Evolutionary conservation across 2,329 filamentous ascomycete genomes (phyloP), one percentile per base, ranked within the genome.

Genomic region (Fusarium sterilihyphosum): DNA sequence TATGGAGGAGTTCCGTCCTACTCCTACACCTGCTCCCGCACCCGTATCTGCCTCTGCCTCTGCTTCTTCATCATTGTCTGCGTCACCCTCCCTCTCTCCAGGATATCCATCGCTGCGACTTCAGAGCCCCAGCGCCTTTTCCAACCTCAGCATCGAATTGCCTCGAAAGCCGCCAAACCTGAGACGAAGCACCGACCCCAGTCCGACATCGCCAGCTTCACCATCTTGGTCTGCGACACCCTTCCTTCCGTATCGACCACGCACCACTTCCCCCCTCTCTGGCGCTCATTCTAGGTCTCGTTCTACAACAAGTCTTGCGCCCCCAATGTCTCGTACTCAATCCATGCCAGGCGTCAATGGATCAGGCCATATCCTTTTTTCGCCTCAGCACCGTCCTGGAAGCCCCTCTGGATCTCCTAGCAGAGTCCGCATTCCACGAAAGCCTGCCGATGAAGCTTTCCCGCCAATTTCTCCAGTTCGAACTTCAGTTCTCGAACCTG

Each of bases 1-100:
- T 73, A 90, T 92, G 87, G 90, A 92, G 85, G 89, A 89, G 80
- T 92, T 92, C 79, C 88, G 86, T 71, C 83, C 89, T 62, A 87
- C 88, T 60, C 89, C 89, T 73, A 83, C 90, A 44, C 88, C 89
- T 74, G 83, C 90, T 46, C 88, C 89, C 29, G 83, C 90, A 47
- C 88, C 89, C 41, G 68, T 68, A 37, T 71, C 65, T 41, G 65
- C 73, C 12, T 65, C 68, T 38, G 33, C 50, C 31, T 73, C 63
- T 41, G 67, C 74, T 13, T 69, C 68, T 24, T 49, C 60, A 29
- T 83, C 89, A 74, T 83, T 90, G 43, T 88, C 89, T 50, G 73
- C 73, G 37, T 73, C 66, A 49, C 76, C 73, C 14, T 50, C 70
- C 17, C 58, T 62, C 13, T 83, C 88, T 57, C 87, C 88, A 57